A percentile compares a stretch with the other conserved stretches of the same genome.
phyloP scores from a whole-genome alignment of 2,329 filamentous ascomycete genomes.

The Diaporthe citrichinensis region DNA sequence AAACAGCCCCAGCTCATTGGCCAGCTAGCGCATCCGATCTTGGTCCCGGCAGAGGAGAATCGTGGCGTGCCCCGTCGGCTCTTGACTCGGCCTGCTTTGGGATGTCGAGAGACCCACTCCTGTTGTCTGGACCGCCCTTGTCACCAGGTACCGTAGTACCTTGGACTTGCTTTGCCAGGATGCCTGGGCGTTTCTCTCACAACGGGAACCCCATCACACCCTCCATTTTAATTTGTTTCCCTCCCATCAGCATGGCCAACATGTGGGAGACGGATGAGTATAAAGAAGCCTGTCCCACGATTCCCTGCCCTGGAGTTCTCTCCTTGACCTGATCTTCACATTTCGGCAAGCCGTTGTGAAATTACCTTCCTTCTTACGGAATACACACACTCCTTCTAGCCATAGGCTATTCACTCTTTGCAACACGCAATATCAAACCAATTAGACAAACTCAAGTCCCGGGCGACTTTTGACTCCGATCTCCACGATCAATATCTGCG shows the following conservation, averaged over 20 bases:
- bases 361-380: conserved; percentile 31
- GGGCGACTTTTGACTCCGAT: conserved; percentile 39
- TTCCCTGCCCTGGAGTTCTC: not conserved
- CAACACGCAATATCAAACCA: conserved; percentile 34
- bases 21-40: conserved; percentile 32
- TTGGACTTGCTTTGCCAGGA: conserved; percentile 24
- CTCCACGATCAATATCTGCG: conserved; percentile 31
- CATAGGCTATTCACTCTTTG: conserved; percentile 39
- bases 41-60: conserved; percentile 35
- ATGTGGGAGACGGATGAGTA: conserved; percentile 22
- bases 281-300: conserved; percentile 38
- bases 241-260: conserved; percentile 23
- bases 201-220: conserved; percentile 34
- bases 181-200: conserved; percentile 36
- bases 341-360: conserved; percentile 40
- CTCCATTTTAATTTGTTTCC: conserved; percentile 25
- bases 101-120: conserved; percentile 28
- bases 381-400: conserved; percentile 38
- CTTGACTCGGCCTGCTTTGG: conserved; percentile 31
- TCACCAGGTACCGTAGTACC: conserved; percentile 33
- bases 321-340: conserved; percentile 4
- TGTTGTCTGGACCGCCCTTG: conserved; percentile 32
- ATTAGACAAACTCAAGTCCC: conserved; percentile 36
- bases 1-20: conserved; percentile 22
- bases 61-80: conserved; percentile 27